Conservation (phyloP, 495 filamentous ascomycete species). For the Oleoguttula mirabilis region DNA sequence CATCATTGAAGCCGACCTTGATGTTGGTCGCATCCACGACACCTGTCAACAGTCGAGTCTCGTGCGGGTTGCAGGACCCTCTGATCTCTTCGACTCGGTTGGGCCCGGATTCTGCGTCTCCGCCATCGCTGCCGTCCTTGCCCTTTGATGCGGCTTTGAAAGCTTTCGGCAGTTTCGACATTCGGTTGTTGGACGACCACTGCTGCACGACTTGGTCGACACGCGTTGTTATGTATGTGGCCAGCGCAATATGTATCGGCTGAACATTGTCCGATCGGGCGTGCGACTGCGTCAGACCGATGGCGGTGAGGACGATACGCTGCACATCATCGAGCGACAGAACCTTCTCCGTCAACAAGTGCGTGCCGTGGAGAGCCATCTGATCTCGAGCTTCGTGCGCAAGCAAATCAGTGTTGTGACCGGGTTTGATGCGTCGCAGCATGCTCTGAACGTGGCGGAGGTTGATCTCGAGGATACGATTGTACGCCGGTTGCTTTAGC, state of each 20-base stretch:
- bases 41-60: conserved; percentile 71
- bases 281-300: conserved; percentile 17
- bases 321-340: conserved; percentile 27
- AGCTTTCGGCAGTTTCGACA: conserved; percentile 9
- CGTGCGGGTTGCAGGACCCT: conserved; percentile 50
- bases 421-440: conserved; percentile 32
- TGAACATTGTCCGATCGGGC: conserved; percentile 3
- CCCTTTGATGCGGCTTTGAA: conserved; percentile 9
- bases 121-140: conserved; percentile 27
- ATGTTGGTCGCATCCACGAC: conserved; percentile 71
- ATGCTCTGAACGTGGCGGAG: conserved; percentile 59
- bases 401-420: conserved; percentile 6
- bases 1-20: conserved; percentile 71
- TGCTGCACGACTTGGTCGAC: background rate
- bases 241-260: conserved; percentile 21
- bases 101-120: conserved; percentile 8
- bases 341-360: conserved; percentile 14
- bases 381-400: background rate
- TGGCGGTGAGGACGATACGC: conserved; percentile 24
- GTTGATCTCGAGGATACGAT: conserved; percentile 50
- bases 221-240: conserved; percentile 8
- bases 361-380: conserved; percentile 2
- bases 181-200: background rate
- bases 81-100: conserved; percentile 12
- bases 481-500: conserved; percentile 13